phyloP scores from a whole-genome alignment of 176 grass and related monocot genomes.

The Cymbopogon citratus region DNA sequence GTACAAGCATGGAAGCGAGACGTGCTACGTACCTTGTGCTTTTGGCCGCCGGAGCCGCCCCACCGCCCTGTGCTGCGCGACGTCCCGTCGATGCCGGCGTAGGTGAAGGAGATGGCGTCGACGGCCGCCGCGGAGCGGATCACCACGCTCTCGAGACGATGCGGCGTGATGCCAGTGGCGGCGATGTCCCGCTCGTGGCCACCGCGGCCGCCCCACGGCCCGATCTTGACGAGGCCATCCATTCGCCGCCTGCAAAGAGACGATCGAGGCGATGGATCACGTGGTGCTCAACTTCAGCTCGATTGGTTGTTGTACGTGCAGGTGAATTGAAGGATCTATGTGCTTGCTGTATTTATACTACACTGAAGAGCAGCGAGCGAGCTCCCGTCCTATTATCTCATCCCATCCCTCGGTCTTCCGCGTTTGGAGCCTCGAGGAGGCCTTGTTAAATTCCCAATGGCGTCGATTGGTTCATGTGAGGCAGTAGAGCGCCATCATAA shows the following conservation, averaged over 20 bases:
- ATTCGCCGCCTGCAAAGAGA: not conserved
- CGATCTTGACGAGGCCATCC: constrained; percentile 15
- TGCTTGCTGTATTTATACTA: not conserved
- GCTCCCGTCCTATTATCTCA: not conserved
- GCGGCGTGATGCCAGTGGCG: not conserved
- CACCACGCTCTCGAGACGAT: constrained; percentile 1
- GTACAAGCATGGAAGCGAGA: too few species aligned
- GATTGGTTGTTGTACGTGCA: too few species aligned
- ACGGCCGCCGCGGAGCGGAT: not conserved
- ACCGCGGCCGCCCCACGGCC: not conserved
- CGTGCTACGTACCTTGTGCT: not conserved
- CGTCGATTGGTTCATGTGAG: not conserved
- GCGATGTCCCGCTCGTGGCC: not conserved
- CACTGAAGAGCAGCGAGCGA: not conserved
- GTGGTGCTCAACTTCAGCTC: not conserved
- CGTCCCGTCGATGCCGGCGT: not conserved
- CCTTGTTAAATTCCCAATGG: not conserved
- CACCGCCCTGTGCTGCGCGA: not conserved
- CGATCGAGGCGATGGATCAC: not conserved
- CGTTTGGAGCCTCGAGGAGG: not conserved
- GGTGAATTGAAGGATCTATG: too few species aligned
- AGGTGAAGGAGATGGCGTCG: constrained; percentile 11
- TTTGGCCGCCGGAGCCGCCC: not conserved
- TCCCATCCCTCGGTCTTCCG: not conserved
- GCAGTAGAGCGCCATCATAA: too few species aligned